Evolutionary conservation across 2,329 filamentous ascomycete species (phyloP).

Genomic region (Monosporascus sp.): DNA sequence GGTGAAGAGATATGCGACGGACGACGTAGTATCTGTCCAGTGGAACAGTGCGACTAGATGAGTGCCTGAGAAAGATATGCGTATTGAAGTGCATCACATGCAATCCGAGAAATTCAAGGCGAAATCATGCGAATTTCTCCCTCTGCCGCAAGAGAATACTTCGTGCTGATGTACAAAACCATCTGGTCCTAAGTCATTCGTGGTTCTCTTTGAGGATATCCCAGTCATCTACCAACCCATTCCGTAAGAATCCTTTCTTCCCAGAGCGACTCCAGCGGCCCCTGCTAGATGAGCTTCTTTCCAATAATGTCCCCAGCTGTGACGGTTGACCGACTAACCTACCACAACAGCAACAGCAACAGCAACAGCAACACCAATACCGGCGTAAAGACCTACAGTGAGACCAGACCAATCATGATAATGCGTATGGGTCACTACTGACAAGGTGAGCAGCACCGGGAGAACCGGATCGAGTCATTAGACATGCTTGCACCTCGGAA

Average conservation of each 20-base stretch:
- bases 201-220: neutral
- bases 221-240: neutral
- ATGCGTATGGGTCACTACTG: too few relatives aligned
- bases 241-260: neutral
- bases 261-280: too few relatives aligned
- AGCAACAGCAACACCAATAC: too few relatives aligned
- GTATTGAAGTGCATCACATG: conserved; percentile 1
- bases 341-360: too few relatives aligned
- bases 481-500: neutral
- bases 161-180: conserved; percentile 3
- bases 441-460: neutral
- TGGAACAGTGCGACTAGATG: conserved; percentile 4
- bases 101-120: neutral
- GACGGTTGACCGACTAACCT: too few relatives aligned
- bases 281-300: neutral
- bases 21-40: neutral
- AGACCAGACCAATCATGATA: too few relatives aligned
- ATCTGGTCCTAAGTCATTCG: neutral
- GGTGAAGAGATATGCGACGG: neutral
- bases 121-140: neutral
- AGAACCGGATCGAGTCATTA: neutral
- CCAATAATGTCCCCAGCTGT: neutral
- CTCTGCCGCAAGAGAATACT: neutral
- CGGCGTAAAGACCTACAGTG: too few relatives aligned
- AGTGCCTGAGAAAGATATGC: neutral